A percentile compares a stretch with the other conserved stretches of the same genome.
These are phyloP conservation scores for Oryza nivara DNA, from an alignment of 176 grass and related monocot species.

Conservation along the genomic window DNA sequence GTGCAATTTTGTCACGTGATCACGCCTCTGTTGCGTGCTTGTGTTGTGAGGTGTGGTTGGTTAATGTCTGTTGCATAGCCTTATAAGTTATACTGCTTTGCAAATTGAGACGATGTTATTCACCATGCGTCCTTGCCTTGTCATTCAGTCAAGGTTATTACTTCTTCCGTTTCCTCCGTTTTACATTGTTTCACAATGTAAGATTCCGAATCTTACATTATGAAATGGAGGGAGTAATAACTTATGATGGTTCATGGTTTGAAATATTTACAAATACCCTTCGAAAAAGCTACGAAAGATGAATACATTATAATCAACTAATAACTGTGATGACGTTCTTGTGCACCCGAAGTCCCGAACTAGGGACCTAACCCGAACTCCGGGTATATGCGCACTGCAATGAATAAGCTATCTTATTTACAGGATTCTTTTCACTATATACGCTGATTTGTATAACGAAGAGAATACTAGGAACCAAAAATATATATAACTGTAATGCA, in stretches of 20 bases:
- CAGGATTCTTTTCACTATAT: conserved; percentile 1
- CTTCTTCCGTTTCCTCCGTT: too few species aligned
- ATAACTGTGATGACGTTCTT: not conserved
- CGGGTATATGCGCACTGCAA: not conserved
- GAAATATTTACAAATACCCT: not conserved
- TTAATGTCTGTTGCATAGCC: not conserved
- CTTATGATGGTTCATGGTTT: not conserved
- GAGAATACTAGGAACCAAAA: not conserved
- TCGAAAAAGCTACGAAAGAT: not conserved
- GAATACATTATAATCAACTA: too few species aligned
- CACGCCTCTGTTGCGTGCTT: not conserved
- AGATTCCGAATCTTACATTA: too few species aligned
- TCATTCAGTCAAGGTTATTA: not conserved
- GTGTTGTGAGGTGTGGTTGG: not conserved
- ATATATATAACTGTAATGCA: not conserved
- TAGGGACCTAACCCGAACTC: not conserved
- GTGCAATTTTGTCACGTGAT: not conserved
- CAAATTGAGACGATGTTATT: not conserved
- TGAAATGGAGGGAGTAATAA: too few species aligned
- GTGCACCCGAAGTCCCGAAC: not conserved
- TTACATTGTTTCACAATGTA: too few species aligned
- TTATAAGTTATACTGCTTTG: not conserved
- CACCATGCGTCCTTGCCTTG: not conserved
- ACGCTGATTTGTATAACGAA: not conserved
- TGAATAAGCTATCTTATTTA: conserved; percentile 23